Evolutionary conservation across 257 asterid species (phyloP).

Genomic region (Marsdenia floribunda): DNA sequence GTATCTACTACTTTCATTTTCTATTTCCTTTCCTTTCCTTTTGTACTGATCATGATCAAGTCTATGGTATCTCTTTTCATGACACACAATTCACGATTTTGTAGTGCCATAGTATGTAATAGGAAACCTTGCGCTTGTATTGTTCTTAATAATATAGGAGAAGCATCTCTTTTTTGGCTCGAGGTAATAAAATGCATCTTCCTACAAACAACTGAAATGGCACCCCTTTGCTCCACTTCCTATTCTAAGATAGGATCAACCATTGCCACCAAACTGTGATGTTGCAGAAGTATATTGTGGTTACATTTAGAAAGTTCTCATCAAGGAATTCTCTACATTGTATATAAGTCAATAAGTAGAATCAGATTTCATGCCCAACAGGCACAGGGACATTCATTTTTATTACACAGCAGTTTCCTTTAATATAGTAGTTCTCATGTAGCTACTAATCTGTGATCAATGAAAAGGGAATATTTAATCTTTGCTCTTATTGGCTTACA

Average conservation of each 20-base stretch:
- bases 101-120: not conserved
- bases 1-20: not conserved
- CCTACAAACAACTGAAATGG: no score
- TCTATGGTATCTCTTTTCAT: not conserved
- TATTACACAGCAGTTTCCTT: not conserved
- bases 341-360: no score
- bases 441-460: not conserved
- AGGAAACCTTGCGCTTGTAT: not conserved
- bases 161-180: not conserved
- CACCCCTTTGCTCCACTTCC: no score
- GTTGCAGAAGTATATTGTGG: no score
- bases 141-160: not conserved
- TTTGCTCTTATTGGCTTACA: not conserved
- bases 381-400: not conserved
- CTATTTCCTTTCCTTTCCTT: not conserved
- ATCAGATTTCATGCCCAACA: not conserved
- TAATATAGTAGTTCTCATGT: not conserved
- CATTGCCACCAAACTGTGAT: no score
- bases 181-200: no score
- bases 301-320: no score
- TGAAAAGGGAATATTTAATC: not conserved
- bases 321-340: no score
- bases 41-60: not conserved
- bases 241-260: no score
- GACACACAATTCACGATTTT: not conserved